These are phyloP conservation scores for Porcisia deanei DNA, from an alignment of 208 protist genomes.

Conservation along the genomic window DNA sequence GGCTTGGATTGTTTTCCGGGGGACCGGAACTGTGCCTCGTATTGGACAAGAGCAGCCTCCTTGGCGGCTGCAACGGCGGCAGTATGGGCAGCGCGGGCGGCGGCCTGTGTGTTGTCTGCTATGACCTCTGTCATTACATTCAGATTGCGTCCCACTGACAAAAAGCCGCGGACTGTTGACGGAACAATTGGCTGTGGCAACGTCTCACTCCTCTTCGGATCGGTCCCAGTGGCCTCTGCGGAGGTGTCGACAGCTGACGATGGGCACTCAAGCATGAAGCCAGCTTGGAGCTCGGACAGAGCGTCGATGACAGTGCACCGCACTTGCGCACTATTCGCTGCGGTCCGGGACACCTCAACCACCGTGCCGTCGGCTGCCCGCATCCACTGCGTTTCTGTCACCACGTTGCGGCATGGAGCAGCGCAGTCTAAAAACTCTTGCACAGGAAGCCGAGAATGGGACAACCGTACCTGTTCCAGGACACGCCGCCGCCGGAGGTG, in stretches of 20 bases:
- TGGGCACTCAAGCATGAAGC: conserved; percentile 43
- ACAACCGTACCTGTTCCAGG: conserved; percentile 41
- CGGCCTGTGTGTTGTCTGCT: conserved; percentile 63
- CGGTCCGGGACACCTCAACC: conserved; percentile 58
- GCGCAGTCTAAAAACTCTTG: conserved; percentile 49
- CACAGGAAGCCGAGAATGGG: conserved; percentile 13
- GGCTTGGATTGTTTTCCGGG: conserved; percentile 21
- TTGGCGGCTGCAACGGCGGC: conserved; percentile 49
- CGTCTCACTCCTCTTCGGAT: background rate
- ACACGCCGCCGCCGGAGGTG: conserved; percentile 62
- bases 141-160: conserved; percentile 32
- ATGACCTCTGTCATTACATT: conserved; percentile 59
- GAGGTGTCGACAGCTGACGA: background rate
- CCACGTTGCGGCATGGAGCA: conserved; percentile 33
- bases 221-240: background rate
- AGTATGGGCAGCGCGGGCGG: conserved; percentile 40
- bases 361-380: conserved; percentile 51
- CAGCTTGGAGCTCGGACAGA: conserved; percentile 32
- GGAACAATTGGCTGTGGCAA: conserved; percentile 31
- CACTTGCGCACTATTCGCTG: conserved; percentile 65
- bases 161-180: conserved; percentile 46
- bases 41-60: conserved; percentile 52
- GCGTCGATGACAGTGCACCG: conserved; percentile 35
- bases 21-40: conserved; percentile 44
- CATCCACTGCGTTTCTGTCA: conserved; percentile 72